Evolutionary conservation across 495 filamentous ascomycete species (phyloP), one percentile per base, ranked within the genome.

Genomic region (Penicillium daleae): DNA sequence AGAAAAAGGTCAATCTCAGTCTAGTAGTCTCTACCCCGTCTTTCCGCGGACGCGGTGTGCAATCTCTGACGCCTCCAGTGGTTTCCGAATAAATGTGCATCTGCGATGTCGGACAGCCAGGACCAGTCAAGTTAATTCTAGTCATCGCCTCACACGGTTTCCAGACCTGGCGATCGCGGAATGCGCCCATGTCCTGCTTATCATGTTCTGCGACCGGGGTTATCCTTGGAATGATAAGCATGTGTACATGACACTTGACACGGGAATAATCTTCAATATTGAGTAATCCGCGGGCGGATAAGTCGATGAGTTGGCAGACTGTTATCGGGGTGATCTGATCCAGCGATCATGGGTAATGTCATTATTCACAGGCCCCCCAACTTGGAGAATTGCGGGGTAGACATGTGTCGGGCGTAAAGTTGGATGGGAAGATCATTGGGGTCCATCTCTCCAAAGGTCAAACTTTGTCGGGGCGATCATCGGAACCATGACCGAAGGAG

Each of bases 321-420:
- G 42, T 46, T 50, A 26, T 50, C 22, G 46, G 26, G 24, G n/a
- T 27, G 46, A 50, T 17, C 13, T 29, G 46, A 29, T 50, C 22
- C 2, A 50, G 24, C 24, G 24, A 29, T 50, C 24, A n/a, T 15
- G 21, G 24, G 15, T 21, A 26, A 50, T 29, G 13, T 2, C 15
- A 50, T 50, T 15, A 54, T 54, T 21, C 51, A 54, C 27, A 21
- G 15, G n/a, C n/a, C n/a, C 3, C 21, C n/a, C 29, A 53, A 24
- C 17, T 58, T 48, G 42, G 31, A 59, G 57, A n/a, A 50, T 59
- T 59, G 57, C 44, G 57, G 57, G 57, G 57, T 51, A 39, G 56
- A 44, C 10, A 2, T 22, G 40, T 31, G 56, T 57, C 56, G 27
- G 24, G 27, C n/a, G 44, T 24, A 32, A 21, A 49, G 57, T 27